Base-by-base conservation (phyloP, 305 asterid genomes). In the Fraxinus dipetala region DNA sequence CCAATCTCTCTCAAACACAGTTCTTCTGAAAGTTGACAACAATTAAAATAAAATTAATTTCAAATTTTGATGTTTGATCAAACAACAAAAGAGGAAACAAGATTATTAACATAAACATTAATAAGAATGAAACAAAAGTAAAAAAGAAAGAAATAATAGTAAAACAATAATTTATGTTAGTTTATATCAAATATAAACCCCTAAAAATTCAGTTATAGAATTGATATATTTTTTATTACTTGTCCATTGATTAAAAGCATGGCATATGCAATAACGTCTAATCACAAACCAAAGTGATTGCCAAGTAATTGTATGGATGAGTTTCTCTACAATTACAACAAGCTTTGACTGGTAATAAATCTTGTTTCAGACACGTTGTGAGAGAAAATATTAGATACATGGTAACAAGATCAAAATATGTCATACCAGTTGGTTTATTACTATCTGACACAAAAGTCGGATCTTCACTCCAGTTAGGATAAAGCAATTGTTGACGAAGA, bases 401-500 rank as follows among this genome's bases (percentile, higher is more conserved):
- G 78, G 84, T 59, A 34, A 38, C 76, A 83, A 10, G 75, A 72
- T 51, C 45, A 20, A 28, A 35, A 77, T 81, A 84, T 36, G 85
- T 0, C 83, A 43, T 91, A 94, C 96, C 96, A 83, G 80, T 83
- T 76, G 85, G 84, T 81, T 84, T 85, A 77, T 86, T 81, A 81
- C 61, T 78, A 69, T 90, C 92, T 74, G 89, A 67, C 81, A 32
- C 69, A 80, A 88, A 83, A 83, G 82, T 54, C 32, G 85, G 75
- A 79, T 84, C 90, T 74, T 88, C 93, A 54, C 85, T 85, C 97
- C 96, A 94, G 54, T 91, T 90, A 84, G 98, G 98, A 94, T 94
- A 94, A 80, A 94, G 89, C 89, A 92, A 87, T 78, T 95, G 98
- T 51, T 94, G 97, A 77, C 96, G 94, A 86, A 95, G 99, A 67